phyloP scores from a whole-genome alignment of 129 eudicot species.

The Cynara cardunculus region DNA sequence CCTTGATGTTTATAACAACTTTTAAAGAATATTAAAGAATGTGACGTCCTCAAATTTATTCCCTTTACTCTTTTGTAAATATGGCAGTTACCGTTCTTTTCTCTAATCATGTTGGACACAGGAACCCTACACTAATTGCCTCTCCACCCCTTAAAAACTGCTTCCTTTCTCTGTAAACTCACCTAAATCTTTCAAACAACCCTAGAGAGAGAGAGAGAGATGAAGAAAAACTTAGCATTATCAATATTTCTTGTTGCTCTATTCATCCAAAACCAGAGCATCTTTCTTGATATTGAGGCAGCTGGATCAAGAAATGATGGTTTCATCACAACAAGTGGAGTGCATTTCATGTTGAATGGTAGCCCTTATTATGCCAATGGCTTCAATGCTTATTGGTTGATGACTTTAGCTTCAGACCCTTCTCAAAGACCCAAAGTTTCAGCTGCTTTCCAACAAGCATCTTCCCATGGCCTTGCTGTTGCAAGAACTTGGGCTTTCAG shows the following conservation, averaged over 20 bases:
- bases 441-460: slow-evolving; percentile 58
- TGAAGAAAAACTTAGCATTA: slow-evolving; percentile 34
- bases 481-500: slow-evolving; percentile 98
- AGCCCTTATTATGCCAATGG: slow-evolving; percentile 91
- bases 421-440: slow-evolving; percentile 78
- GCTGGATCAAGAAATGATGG: slow-evolving; percentile 42
- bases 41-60: neutral
- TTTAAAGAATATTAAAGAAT: neutral
- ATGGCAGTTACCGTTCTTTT: neutral
- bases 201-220: slow-evolving; percentile 10
- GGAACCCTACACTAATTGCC: slow-evolving; percentile 21
- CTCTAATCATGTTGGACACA: slow-evolving; percentile 29
- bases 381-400: slow-evolving; percentile 88
- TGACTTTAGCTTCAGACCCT: slow-evolving; percentile 80
- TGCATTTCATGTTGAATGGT: slow-evolving; percentile 81
- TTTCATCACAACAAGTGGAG: slow-evolving; percentile 71
- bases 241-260: slow-evolving; percentile 38
- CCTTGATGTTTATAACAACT: neutral
- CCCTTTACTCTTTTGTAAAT: neutral
- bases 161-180: slow-evolving; percentile 15
- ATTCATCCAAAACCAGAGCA: slow-evolving; percentile 35
- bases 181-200: slow-evolving; percentile 19
- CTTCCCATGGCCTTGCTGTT: slow-evolving; percentile 72
- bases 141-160: slow-evolving; percentile 21
- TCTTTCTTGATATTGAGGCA: slow-evolving; percentile 38